Percentiles rank a stretch among this genome's conserved stretches.
phyloP scores from a whole-genome alignment of 495 filamentous ascomycete genomes.

The Aspergillus homomorphus region DNA sequence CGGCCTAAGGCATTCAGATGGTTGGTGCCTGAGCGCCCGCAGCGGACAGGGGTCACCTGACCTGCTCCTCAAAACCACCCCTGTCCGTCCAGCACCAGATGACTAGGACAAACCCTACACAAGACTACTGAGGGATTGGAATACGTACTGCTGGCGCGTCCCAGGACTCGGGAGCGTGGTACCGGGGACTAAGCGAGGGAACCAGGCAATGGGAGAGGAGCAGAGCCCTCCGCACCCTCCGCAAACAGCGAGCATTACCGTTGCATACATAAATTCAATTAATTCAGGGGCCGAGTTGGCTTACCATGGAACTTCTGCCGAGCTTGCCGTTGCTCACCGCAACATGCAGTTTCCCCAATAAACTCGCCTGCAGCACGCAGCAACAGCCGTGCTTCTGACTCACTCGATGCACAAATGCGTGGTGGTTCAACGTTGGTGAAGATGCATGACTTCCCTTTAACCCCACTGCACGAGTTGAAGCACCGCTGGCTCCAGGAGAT shows the following conservation, averaged over 20 bases:
- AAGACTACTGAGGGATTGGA: background rate
- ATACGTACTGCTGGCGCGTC: background rate
- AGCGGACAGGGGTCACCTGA: background rate
- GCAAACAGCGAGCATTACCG: background rate
- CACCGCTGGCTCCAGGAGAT: background rate
- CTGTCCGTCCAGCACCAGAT: background rate
- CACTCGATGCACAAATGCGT: background rate
- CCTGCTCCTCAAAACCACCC: too few relatives aligned
- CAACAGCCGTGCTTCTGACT: background rate
- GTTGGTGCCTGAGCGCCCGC: background rate
- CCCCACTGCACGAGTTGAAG: background rate
- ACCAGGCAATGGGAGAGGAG: too few relatives aligned
- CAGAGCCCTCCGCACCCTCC: slow-evolving; percentile 1
- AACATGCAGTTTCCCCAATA: background rate
- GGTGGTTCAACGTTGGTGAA: background rate
- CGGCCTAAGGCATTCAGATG: background rate
- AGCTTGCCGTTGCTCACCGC: slow-evolving; percentile 23
- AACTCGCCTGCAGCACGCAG: background rate
- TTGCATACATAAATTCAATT: background rate
- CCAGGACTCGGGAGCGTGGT: background rate
- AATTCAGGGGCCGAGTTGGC: slow-evolving; percentile 16
- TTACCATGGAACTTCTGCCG: slow-evolving; percentile 22
- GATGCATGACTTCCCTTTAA: background rate
- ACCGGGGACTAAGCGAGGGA: background rate
- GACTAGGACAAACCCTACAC: background rate